Evolutionary conservation across 768 basidiomycete genomes (phyloP).

Genomic region (Aureoboletus auriporus): DNA sequence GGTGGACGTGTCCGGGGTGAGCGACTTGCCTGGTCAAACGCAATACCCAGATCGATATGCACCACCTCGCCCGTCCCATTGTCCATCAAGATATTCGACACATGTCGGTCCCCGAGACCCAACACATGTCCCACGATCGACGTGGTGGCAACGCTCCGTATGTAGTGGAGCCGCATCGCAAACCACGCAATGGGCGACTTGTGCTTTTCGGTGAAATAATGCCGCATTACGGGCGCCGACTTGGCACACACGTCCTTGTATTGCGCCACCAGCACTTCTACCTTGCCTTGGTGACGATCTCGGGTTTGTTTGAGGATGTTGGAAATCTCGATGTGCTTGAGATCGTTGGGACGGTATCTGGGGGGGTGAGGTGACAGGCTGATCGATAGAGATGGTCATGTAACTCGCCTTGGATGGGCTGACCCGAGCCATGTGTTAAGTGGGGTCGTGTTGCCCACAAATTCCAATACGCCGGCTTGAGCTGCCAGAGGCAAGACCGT

Average conservation of each 20-base stretch:
- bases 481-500: conserved; percentile 82
- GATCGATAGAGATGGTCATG: not conserved
- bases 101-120: conserved; percentile 91
- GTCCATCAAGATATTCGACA: conserved; percentile 89
- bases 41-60: conserved; percentile 95
- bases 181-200: conserved; percentile 91
- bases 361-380: not conserved
- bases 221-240: conserved; percentile 86
- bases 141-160: conserved; percentile 87
- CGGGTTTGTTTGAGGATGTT: conserved; percentile 30
- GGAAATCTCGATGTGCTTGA: conserved; percentile 31
- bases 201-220: conserved; percentile 90
- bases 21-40: conserved; percentile 79
- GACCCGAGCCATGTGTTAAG: conserved; percentile 56
- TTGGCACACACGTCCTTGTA: conserved; percentile 38
- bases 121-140: conserved; percentile 92
- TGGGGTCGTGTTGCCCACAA: conserved; percentile 74
- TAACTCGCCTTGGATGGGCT: conserved; percentile 60
- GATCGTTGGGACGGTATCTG: conserved; percentile 68
- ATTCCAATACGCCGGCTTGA: conserved; percentile 85
- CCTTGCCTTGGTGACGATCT: conserved; percentile 25
- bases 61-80: conserved; percentile 79
- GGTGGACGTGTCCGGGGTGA: too few species aligned
- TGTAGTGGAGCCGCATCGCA: conserved; percentile 82
- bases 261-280: conserved; percentile 29